phyloP scores from a whole-genome alignment of 371 early-diverging fungal species.

The Paraphysoderma sedebokerense region DNA sequence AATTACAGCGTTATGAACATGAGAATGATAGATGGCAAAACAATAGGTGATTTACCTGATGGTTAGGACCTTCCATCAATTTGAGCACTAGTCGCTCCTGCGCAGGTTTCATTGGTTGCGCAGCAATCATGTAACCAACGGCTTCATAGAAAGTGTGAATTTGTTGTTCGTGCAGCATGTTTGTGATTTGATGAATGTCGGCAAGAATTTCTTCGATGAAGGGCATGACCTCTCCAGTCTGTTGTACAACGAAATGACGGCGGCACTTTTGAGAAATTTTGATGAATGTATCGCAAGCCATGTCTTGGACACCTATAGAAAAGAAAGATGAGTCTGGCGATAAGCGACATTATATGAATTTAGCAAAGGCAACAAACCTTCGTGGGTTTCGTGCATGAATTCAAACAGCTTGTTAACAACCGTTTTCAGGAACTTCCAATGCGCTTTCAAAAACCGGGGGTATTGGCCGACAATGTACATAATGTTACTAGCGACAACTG shows the following conservation, averaged over 20 bases:
- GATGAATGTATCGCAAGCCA: conserved; percentile 99
- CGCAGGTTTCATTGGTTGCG: conserved; percentile 43
- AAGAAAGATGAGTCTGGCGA: no score
- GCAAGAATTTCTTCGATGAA: conserved; percentile 88
- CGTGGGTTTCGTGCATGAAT: conserved; percentile 99
- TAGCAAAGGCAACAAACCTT: conserved; percentile 47
- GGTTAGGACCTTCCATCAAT: conserved; percentile 79
- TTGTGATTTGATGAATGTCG: conserved; percentile 56
- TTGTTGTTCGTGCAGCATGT: conserved; percentile 77
- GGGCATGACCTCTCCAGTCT: conserved; percentile 62
- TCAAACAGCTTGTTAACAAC: conserved; percentile 99
- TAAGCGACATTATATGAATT: no score
- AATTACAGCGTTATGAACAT: neutral
- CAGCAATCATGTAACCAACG: conserved; percentile 86
- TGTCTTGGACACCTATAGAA: conserved; percentile 89
- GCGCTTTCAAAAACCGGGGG: conserved; percentile 94
- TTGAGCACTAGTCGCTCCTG: conserved; percentile 66
- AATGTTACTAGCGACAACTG: conserved; percentile 98
- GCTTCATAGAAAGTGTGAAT: conserved; percentile 94
- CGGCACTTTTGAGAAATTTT: conserved; percentile 95
- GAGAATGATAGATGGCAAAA: neutral
- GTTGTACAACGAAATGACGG: conserved; percentile 82
- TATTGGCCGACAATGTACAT: conserved; percentile 99
- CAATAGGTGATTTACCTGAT: conserved; percentile 26
- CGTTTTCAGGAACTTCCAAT: conserved; percentile 98